Evolutionary conservation across 2,329 filamentous ascomycete genomes (phyloP).

Genomic region (Dichotomopilus funicola): DNA sequence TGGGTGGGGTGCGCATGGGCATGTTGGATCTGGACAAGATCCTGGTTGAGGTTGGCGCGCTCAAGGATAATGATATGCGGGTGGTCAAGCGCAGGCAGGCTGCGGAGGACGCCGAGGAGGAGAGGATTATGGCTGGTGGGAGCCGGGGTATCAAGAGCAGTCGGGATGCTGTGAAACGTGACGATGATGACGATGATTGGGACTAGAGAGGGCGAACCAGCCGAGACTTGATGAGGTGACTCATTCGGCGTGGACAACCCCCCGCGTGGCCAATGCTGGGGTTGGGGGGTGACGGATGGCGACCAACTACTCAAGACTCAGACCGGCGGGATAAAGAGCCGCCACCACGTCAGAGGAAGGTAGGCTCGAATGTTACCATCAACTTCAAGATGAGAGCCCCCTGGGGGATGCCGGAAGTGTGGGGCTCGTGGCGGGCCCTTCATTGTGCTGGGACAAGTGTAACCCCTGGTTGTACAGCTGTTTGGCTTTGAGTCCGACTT

Average conservation of each 20-base stretch:
- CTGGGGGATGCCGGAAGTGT: too few relatives aligned
- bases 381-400: too few relatives aligned
- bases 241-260: conserved; percentile 10
- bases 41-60: conserved; percentile 73
- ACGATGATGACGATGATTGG: conserved; percentile 25
- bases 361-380: too few relatives aligned
- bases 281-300: too few relatives aligned
- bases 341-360: too few relatives aligned
- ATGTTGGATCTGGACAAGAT: conserved; percentile 73
- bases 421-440: too few relatives aligned
- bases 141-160: conserved; percentile 38
- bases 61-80: conserved; percentile 72
- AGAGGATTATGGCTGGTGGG: conserved; percentile 32
- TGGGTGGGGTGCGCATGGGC: conserved; percentile 65
- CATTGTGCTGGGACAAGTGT: too few relatives aligned
- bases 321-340: too few relatives aligned
- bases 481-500: too few relatives aligned
- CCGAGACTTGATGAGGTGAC: conserved; percentile 3
- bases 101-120: conserved; percentile 55
- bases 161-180: conserved; percentile 13
- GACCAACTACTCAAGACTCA: too few relatives aligned
- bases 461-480: too few relatives aligned
- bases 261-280: too few relatives aligned
- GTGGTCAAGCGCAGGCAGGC: conserved; percentile 56
- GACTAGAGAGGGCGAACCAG: conserved; percentile 27